Evolutionary conservation across 805 yeast genomes (phyloP).

Genomic region (Deakozyma indianensis): DNA sequence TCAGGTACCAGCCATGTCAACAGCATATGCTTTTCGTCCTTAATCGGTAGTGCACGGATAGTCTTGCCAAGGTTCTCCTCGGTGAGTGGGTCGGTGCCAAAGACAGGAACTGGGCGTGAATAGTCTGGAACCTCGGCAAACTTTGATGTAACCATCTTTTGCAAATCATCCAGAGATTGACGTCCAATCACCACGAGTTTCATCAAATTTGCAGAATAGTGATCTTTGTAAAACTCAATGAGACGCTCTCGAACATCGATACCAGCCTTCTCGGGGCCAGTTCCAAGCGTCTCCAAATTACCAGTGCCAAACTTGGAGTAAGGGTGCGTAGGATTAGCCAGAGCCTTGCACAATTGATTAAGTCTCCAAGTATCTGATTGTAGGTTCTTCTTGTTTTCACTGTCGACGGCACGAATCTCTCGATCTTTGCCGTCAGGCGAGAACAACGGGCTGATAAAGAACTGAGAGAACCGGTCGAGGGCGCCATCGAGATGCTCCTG

Average conservation of each 20-base stretch:
- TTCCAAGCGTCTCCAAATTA: constrained; percentile 58
- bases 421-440: constrained; percentile 64
- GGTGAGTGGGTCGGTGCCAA: constrained; percentile 27
- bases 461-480: constrained; percentile 82
- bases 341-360: constrained; percentile 66
- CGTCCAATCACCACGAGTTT: constrained; percentile 73
- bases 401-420: constrained; percentile 88
- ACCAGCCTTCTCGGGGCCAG: constrained; percentile 43
- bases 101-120: constrained; percentile 20
- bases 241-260: constrained; percentile 70
- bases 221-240: constrained; percentile 53
- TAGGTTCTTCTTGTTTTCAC: constrained; percentile 87
- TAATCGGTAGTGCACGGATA: constrained; percentile 64
- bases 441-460: constrained; percentile 77
- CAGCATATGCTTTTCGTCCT: constrained; percentile 57
- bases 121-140: constrained; percentile 52
- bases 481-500: constrained; percentile 73
- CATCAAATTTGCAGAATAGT: constrained; percentile 83
- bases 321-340: constrained; percentile 67
- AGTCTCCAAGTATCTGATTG: constrained; percentile 85
- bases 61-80: constrained; percentile 35
- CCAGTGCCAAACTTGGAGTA: constrained; percentile 85
- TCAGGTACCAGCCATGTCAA: constrained; percentile 66
- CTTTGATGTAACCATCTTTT: constrained; percentile 52
- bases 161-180: constrained; percentile 58